Base-by-base conservation (phyloP, 2,329 filamentous ascomycete species). In the Atkinsonella texensis region DNA sequence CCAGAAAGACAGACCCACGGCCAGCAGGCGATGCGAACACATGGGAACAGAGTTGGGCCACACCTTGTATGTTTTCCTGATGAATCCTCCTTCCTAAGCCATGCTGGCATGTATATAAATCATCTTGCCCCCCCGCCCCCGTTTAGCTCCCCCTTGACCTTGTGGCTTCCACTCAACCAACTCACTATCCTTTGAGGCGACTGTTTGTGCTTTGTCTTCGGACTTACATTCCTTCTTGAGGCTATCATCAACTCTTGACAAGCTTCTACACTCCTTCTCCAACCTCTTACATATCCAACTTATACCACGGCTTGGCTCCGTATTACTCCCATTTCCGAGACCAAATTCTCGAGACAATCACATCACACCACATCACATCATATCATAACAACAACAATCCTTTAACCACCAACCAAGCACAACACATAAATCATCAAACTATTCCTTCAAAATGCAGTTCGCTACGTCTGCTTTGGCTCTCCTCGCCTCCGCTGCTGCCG, bases 381-480 rank as follows among this genome's bases (percentile, higher is more conserved):
- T n/a, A n/a, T n/a, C n/a, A n/a, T n/a, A n/a, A n/a, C n/a, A n/a
- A n/a, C n/a, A n/a, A 58, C 57, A 57, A 40, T 54, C 49, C 41
- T 50, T 54, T 46, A 44, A 51, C 52, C 38, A 6, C 44, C 48
- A 41, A 51, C 54, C 48, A 45, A 52, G 57, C n/a, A n/a, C n/a
- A 55, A 43, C 50, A 47, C 59, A 59, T 54, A 46, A 38, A 12
- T 35, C 31, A 46, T 31, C 10, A 13, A 47, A 12, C 18, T 23
- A 39, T 40, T 23, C 57, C 58, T 55, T 62, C 72, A 78, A 70
- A 52, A 81, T 81, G 77, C 73, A 74, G 62, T 79, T 79, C 70
- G 58, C 69, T 60, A 66, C 65, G 55, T 60, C 72, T 59, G 59
- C 75, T 61, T 64, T 73, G 57, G 65, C 69, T 57, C 57, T 74